Percentiles rank a stretch among this genome's conserved stretches.
Conservation (phyloP, 805 yeast genomes). For the Candida easanensis region DNA sequence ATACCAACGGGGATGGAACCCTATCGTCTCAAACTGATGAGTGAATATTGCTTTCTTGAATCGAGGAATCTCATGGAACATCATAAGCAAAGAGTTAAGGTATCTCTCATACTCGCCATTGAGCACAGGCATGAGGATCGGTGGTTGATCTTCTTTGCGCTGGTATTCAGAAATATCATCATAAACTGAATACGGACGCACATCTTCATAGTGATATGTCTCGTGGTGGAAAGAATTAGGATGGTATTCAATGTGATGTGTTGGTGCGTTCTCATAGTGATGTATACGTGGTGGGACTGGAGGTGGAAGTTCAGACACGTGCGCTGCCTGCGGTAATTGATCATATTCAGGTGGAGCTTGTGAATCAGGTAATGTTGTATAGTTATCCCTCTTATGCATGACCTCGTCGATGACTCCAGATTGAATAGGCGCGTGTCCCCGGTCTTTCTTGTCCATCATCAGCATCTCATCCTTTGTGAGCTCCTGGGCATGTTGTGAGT, state of each 20-base stretch:
- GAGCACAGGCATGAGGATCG: constrained; percentile 35
- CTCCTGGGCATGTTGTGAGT: not conserved
- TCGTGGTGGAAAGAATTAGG: not conserved
- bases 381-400: not conserved
- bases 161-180: constrained; percentile 31
- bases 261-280: not conserved
- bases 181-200: constrained; percentile 25
- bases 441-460: no score
- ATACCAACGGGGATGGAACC: constrained; percentile 41
- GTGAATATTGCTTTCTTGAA: constrained; percentile 32
- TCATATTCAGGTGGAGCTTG: not conserved
- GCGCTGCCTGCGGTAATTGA: not conserved
- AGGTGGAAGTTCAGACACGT: not conserved
- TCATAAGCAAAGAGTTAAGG: constrained; percentile 39
- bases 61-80: constrained; percentile 35
- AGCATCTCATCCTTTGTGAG: not conserved
- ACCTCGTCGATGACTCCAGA: not conserved
- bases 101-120: constrained; percentile 36
- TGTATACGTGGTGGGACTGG: not conserved
- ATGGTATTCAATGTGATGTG: not conserved
- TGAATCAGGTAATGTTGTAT: no score
- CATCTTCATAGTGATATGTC: not conserved
- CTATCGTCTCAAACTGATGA: constrained; percentile 33
- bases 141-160: constrained; percentile 25
- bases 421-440: not conserved